Conservation (phyloP, 2,329 filamentous ascomycete species). For the Neopestalotiopsis sp. region DNA sequence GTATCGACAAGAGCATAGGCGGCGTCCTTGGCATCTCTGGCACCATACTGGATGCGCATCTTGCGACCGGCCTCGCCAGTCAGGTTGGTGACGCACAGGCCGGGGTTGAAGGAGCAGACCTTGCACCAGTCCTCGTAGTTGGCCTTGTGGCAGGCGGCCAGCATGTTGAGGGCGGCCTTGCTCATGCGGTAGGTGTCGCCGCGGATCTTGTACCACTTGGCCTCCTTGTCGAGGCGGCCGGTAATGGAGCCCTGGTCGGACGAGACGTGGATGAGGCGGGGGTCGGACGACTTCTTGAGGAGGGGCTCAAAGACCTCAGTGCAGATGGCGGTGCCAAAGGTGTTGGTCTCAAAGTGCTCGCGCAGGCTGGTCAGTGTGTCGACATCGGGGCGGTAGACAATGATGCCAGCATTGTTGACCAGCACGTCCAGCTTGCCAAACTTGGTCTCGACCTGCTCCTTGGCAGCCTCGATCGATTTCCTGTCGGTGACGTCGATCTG, state of each 20-base stretch:
- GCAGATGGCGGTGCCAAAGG: constrained; percentile 33
- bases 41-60: constrained; percentile 30
- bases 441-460: constrained; percentile 53
- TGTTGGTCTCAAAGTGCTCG: constrained; percentile 50
- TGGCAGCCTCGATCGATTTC: constrained; percentile 58
- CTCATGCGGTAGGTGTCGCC: constrained; percentile 38
- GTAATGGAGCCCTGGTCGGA: constrained; percentile 38
- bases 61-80: constrained; percentile 32
- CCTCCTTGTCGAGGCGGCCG: constrained; percentile 28
- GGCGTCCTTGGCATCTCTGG: constrained; percentile 32
- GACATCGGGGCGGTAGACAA: constrained; percentile 35
- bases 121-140: constrained; percentile 34
- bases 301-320: constrained; percentile 38
- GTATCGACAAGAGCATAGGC: constrained; percentile 31
- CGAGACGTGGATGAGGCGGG: constrained; percentile 40
- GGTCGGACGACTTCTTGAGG: constrained; percentile 32
- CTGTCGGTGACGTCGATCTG: constrained; percentile 66
- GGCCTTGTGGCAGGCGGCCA: constrained; percentile 34
- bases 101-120: constrained; percentile 39
- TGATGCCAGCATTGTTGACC: constrained; percentile 59
- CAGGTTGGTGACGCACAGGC: constrained; percentile 38
- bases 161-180: constrained; percentile 44
- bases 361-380: constrained; percentile 60
- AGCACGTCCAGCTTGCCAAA: constrained; percentile 60
- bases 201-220: constrained; percentile 20